phyloP scores from a whole-genome alignment of 768 basidiomycete genomes.

The Agaricus bisporus region DNA sequence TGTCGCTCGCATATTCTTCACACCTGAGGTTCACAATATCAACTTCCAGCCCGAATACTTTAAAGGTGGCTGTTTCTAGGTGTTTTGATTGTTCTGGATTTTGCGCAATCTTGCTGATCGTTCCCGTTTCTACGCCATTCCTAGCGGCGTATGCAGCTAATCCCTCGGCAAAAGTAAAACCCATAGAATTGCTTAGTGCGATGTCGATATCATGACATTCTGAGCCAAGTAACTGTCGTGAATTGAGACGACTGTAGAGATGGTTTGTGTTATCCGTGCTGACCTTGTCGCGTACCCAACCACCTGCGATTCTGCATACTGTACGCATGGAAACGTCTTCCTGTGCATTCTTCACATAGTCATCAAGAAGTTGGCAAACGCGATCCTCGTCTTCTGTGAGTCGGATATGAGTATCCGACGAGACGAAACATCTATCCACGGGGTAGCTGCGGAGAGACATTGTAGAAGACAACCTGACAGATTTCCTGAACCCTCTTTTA shows the following conservation, averaged over 20 bases:
- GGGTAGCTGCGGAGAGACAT: constrained; percentile 15
- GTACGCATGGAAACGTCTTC: constrained; percentile 46
- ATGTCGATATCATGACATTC: constrained; percentile 92
- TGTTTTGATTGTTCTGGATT: constrained; percentile 99
- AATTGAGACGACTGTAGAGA: not conserved
- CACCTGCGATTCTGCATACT: constrained; percentile 89
- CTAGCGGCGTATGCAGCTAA: constrained; percentile 56
- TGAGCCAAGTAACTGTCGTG: constrained; percentile 64
- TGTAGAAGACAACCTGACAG: constrained; percentile 1
- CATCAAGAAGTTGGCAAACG: constrained; percentile 75
- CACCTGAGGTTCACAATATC: constrained; percentile 93
- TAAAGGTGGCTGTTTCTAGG: constrained; percentile 88
- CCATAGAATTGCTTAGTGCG: constrained; percentile 86
- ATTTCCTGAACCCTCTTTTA: not conserved
- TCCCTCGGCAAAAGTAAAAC: constrained; percentile 77
- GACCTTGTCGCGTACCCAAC: constrained; percentile 99
- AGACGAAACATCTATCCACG: constrained; percentile 14
- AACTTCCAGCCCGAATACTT: constrained; percentile 72
- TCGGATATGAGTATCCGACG: constrained; percentile 33
- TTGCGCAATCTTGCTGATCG: constrained; percentile 77
- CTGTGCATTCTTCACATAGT: constrained; percentile 57
- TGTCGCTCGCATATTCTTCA: constrained; percentile 84
- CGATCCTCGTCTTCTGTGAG: constrained; percentile 64
- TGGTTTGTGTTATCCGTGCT: not conserved
- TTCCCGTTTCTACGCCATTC: constrained; percentile 47